Percentiles rank a stretch among this genome's conserved stretches.
Conservation (phyloP, 116 monocot species). For the Phalaenopsis hybrid region DNA sequence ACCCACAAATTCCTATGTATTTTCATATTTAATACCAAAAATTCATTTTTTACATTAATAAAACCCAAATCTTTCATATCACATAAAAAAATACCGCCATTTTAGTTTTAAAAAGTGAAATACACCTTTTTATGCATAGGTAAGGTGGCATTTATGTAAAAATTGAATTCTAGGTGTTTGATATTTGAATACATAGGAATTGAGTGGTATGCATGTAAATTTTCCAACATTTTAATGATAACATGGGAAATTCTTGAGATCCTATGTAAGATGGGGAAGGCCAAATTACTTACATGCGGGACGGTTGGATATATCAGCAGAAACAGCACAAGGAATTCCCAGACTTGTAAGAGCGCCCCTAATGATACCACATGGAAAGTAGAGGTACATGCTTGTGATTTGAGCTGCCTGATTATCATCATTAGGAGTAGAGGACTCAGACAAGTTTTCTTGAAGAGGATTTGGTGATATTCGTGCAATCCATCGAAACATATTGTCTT, state of each 20-base stretch:
- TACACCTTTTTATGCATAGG: too few relatives aligned
- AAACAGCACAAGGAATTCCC: slow-evolving; percentile 88
- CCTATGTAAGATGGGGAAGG: not conserved
- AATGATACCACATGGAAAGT: slow-evolving; percentile 96
- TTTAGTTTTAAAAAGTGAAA: too few relatives aligned
- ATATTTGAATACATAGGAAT: too few relatives aligned
- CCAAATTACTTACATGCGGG: slow-evolving; percentile 72
- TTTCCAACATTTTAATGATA: not conserved
- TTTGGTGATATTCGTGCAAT: slow-evolving; percentile 66
- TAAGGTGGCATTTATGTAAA: too few relatives aligned
- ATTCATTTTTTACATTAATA: too few relatives aligned
- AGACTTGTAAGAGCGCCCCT: slow-evolving; percentile 88
- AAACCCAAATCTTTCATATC: too few relatives aligned
- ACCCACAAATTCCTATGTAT: too few relatives aligned
- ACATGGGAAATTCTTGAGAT: not conserved
- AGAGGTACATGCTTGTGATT: slow-evolving; percentile 83
- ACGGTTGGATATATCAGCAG: slow-evolving; percentile 87
- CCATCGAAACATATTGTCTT: slow-evolving; percentile 95
- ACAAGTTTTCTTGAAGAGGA: slow-evolving; percentile 35
- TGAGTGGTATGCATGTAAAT: too few relatives aligned
- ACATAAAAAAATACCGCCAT: too few relatives aligned
- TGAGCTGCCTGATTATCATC: slow-evolving; percentile 40
- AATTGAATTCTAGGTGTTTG: too few relatives aligned
- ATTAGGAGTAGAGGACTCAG: slow-evolving; percentile 29
- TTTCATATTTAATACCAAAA: too few relatives aligned